These are phyloP conservation scores for Ulvella scutata DNA, from an alignment of 139 green algal genomes.

Conservation along the genomic window DNA sequence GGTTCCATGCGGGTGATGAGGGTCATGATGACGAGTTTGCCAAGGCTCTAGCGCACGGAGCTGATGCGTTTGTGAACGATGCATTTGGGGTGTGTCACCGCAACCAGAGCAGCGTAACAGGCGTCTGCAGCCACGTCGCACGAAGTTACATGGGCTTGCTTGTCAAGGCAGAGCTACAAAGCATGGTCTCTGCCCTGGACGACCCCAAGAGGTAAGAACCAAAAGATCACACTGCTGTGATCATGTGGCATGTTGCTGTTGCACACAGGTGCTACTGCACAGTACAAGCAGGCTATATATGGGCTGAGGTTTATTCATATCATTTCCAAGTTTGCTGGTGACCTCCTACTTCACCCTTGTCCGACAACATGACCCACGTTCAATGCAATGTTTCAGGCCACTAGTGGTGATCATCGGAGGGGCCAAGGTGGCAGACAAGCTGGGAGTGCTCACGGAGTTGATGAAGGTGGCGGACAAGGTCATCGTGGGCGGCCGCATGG, in stretches of 20 bases:
- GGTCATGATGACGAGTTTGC: constrained; percentile 20
- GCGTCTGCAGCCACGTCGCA: background rate
- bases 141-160: background rate
- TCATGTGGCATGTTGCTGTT: too few relatives aligned
- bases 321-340: too few relatives aligned
- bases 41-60: constrained; percentile 18
- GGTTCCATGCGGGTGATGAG: constrained; percentile 30
- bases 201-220: background rate
- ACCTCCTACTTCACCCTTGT: too few relatives aligned
- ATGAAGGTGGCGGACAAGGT: constrained; percentile 13
- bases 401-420: constrained; percentile 32
- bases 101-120: constrained; percentile 31
- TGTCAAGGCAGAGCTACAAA: background rate
- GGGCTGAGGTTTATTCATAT: too few relatives aligned
- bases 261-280: too few relatives aligned
- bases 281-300: too few relatives aligned
- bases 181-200: background rate
- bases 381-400: constrained; percentile 11
- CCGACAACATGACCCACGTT: too few relatives aligned
- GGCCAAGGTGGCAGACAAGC: constrained; percentile 43
- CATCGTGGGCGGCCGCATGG: constrained; percentile 35
- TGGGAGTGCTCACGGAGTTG: constrained; percentile 24
- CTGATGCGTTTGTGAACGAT: constrained; percentile 36
- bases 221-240: too few relatives aligned
- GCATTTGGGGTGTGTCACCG: constrained; percentile 38